Conservation (phyloP, 257 asterid species). For the Eustoma russellianum region DNA sequence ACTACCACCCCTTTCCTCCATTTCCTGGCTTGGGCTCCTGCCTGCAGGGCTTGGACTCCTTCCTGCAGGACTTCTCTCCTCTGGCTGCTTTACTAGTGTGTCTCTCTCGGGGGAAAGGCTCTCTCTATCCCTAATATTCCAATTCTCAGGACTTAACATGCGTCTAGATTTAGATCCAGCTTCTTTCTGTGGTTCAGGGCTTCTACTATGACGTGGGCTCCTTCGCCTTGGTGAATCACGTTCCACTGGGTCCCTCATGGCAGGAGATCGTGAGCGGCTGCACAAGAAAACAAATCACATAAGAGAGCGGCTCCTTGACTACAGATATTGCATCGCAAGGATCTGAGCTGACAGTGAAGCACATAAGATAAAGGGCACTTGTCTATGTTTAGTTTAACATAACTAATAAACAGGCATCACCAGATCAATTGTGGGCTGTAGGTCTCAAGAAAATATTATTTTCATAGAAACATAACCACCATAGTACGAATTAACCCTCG, state of each 20-base stretch:
- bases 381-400: no score
- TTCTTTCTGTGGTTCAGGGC: conserved; percentile 38
- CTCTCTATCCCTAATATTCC: conserved; percentile 27
- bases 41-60: no score
- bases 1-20: conserved; percentile 24
- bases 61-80: conserved; percentile 55
- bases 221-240: conserved; percentile 50
- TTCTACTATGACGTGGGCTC: conserved; percentile 34
- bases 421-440: no score
- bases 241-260: conserved; percentile 44
- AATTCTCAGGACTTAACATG: conserved; percentile 53
- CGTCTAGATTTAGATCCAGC: conserved; percentile 44
- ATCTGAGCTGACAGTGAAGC: no score
- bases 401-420: no score
- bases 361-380: no score
- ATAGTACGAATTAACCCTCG: no score
- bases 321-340: no score
- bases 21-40: conserved; percentile 48
- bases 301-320: no score
- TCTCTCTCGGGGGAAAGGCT: conserved; percentile 34
- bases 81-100: conserved; percentile 32
- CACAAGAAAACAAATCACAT: background rate
- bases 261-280: conserved; percentile 87
- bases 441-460: no score
- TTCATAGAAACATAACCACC: no score